Evolutionary conservation across 116 monocot species (phyloP), one percentile per base, ranked within the genome.

Genomic region (Zostera marina): DNA sequence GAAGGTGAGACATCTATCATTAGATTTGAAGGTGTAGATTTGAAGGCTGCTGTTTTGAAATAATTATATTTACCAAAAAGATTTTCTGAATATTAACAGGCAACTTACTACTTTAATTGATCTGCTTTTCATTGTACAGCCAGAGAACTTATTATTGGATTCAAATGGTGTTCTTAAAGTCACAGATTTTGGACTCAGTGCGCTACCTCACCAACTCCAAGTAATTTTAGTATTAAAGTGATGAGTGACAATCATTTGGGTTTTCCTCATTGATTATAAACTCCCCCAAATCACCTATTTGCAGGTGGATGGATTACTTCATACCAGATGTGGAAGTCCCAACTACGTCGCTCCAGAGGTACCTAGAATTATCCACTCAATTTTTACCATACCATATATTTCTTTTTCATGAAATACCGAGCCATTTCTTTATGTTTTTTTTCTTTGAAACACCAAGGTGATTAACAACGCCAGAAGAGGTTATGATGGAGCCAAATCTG

Each of bases 301-400:
- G 32, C 17, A 64, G 84, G 78, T 76, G 51, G 77, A 78, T 70
- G 77, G 79, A 4, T 63, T 91, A 8, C 74, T 91, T 58, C 81
- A 91, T 58, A 85, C 84, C 52, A 63, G 85, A 61, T 85, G 91
- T 72, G 91, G 91, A 59, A 85, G 85, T 56, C 85, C 85, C 13
- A 91, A 91, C 75, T 91, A 91, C 74, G 91, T 85, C 64, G 85
- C 91, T 54, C 91, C 85, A 42, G 85, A 91, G 91, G 91, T 91
- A 55, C 55, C 7, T 16, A 14, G 22, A n/a, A n/a, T 60, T 5
- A 9, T 47, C 49, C 32, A 32, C 32, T 5, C 5, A 32, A 2
- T 32, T 32, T 32, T 3, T 32, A 49, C 7, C 1, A 2, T 49
- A 15, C 20, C 8, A 48, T 15, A 3, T 17, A 7, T 8, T 15